Base-by-base conservation (phyloP, 2,329 filamentous ascomycete genomes). In the Talaromyces islandicus region DNA sequence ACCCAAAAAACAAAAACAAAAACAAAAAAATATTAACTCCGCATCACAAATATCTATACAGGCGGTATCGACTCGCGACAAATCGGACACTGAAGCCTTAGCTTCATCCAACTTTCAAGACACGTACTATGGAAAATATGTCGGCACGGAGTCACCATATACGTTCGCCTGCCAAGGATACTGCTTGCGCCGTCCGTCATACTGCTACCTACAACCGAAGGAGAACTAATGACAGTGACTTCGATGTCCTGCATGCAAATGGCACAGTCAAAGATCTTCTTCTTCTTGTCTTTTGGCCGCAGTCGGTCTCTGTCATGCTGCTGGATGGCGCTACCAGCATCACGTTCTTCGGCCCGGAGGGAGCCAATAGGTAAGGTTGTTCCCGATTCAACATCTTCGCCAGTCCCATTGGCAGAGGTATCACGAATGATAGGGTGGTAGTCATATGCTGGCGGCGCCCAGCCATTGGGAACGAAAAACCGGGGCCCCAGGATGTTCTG, bases 71-170 rank as follows among this genome's bases (percentile, higher is more conserved):
- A 88, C 77, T 97, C 92, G 66, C 94, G 83, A 76, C 94, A 97
- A 65, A 96, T 97, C 0, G 94, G 94, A 77, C 94, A 99, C 77
- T 96, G 91, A 69, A 99, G 76, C 60, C 93, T 80, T 73, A 95
- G 92, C 71, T 90, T 84, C 89, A 99, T 94, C 94, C 94, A 97
- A 43, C 91, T 92, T 77, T 97, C 93, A 66, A 99, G 78, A 74
- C 94, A 99, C 32, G 83, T 80, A 60, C 88, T 94, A 72, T 99
- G 94, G 73, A 99, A 99, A 54, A 97, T 92, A 77, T 99, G 94
- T 59, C 92, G 81, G 74, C 94, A 99, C 54, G 94, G 94, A 60
- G 94, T 99, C 24, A 97, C 91, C 94, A 99, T 99, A 76, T 97
- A 97, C 67, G 85, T 82, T 55, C 92, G 84, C 62, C 93, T 81